Evolutionary conservation across 2,329 filamentous ascomycete species (phyloP).

Genomic region (Diaporthe sp.): DNA sequence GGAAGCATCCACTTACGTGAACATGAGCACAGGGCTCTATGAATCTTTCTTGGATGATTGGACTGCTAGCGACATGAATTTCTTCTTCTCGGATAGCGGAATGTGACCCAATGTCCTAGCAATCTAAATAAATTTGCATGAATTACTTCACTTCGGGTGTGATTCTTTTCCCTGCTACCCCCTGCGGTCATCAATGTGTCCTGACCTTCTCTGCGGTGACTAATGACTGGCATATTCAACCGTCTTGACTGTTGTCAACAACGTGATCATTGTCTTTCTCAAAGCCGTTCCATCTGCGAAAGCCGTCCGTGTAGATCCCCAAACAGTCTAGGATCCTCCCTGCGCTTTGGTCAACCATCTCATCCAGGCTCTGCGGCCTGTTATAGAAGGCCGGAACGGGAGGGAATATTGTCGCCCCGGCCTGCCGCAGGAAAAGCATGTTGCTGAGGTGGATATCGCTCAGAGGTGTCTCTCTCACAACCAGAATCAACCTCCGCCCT

Average conservation of each 20-base stretch:
- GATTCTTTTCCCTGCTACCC: no score
- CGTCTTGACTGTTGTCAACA: background rate
- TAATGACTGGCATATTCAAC: no score
- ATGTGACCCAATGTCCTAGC: no score
- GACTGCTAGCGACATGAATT: background rate
- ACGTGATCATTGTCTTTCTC: constrained; percentile 20
- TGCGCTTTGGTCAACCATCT: constrained; percentile 56
- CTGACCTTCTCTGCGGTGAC: no score
- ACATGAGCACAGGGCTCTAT: background rate
- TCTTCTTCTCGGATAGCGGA: background rate
- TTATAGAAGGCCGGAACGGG: constrained; percentile 58
- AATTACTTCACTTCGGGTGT: no score
- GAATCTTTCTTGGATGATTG: background rate
- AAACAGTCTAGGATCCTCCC: constrained; percentile 58
- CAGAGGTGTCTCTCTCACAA: constrained; percentile 56
- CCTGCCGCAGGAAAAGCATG: constrained; percentile 51
- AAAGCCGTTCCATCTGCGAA: constrained; percentile 50
- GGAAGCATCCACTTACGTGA: background rate
- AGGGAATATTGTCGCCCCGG: constrained; percentile 55
- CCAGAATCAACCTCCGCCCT: constrained; percentile 50
- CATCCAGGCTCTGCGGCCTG: constrained; percentile 48
- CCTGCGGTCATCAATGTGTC: no score
- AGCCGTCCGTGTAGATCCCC: constrained; percentile 52
- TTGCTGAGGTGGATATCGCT: constrained; percentile 58
- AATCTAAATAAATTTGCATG: no score